Base-by-base conservation (phyloP, 176 grass and related monocot genomes). In the Calamus simplicifolius region DNA sequence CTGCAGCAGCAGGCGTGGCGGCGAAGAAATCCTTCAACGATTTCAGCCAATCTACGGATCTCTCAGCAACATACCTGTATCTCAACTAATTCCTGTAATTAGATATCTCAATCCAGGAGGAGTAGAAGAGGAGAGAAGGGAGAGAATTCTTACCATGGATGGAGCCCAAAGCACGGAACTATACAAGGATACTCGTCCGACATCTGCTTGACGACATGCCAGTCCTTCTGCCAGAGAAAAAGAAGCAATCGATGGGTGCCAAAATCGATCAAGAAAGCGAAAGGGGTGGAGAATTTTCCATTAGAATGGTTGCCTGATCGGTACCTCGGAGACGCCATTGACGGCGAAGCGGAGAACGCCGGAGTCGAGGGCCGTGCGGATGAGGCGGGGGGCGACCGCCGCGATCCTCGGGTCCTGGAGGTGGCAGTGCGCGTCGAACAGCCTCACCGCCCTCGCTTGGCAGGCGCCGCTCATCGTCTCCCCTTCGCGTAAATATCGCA, bases 381-480 rank as follows among this genome's bases (percentile, higher is more conserved):
- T 75, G 72, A 91, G 83, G 16, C 63, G 52, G 4, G 84, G 83
- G 28, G 77, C 83, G 3, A 61, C 66, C 51, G 69, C 52, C n/a
- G 61, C 57, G 63, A 95, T 59, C 57, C 86, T 79, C n/a, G 61
- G 66, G 28, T 95, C 86, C 66, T 90, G 86, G 50, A 95, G 90
- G 74, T 90, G 90, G 77, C 86, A 95, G 80, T 95, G 90, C 15
- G 74, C 90, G 56, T 96, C 80, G 75, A 96, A 96, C 54, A 90
- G 52, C 54, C 56, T 82, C 19, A 80, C 54, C 49, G 49, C 13
- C 54, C 48, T 59, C n/a, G 52, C 23, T 16, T 68, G 56, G 26
- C 56, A 3, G 50, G 18, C 50, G 64, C 25, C 26, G n/a, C 27
- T 31, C 27, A 35, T 68, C 29, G 5, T 68, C 27, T 43, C 13